phyloP scores from a whole-genome alignment of 345 rosid species.

The Psidium friedrichsthalianum region DNA sequence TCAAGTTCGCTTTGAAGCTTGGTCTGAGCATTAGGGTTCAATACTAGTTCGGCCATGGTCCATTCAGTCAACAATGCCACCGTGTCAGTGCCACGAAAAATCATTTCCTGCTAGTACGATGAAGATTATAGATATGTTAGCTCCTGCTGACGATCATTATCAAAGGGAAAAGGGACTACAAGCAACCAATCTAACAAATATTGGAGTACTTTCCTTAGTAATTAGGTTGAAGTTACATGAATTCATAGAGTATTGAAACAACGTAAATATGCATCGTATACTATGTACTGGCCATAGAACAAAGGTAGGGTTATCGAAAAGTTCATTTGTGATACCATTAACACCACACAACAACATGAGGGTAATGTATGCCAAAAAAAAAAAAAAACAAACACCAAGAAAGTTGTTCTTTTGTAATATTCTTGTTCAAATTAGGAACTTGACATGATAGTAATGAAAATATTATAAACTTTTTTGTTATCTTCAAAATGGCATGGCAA shows the following conservation, averaged over 20 bases:
- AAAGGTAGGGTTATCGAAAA: neutral
- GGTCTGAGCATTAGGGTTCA: constrained; percentile 25
- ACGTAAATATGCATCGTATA: neutral
- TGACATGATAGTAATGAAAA: neutral
- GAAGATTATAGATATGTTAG: neutral
- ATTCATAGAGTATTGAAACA: neutral
- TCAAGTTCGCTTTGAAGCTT: constrained; percentile 15
- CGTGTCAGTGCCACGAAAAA: constrained; percentile 47
- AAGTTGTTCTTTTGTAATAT: neutral
- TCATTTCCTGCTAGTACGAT: constrained; percentile 35
- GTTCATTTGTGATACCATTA: neutral
- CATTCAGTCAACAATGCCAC: constrained; percentile 38
- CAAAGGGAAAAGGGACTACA: too few relatives aligned
- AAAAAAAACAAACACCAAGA: neutral
- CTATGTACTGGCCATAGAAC: neutral
- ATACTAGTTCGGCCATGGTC: constrained; percentile 34
- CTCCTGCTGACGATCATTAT: too few relatives aligned
- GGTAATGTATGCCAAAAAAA: neutral
- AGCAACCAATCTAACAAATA: too few relatives aligned
- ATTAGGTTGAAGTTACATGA: too few relatives aligned
- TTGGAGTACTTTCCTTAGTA: too few relatives aligned
- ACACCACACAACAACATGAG: neutral
- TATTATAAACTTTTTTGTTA: too few relatives aligned
- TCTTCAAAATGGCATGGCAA: neutral
- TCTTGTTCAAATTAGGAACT: neutral